Conservation (phyloP, 2,329 filamentous ascomycete genomes). For the Trichoderma sp. region DNA sequence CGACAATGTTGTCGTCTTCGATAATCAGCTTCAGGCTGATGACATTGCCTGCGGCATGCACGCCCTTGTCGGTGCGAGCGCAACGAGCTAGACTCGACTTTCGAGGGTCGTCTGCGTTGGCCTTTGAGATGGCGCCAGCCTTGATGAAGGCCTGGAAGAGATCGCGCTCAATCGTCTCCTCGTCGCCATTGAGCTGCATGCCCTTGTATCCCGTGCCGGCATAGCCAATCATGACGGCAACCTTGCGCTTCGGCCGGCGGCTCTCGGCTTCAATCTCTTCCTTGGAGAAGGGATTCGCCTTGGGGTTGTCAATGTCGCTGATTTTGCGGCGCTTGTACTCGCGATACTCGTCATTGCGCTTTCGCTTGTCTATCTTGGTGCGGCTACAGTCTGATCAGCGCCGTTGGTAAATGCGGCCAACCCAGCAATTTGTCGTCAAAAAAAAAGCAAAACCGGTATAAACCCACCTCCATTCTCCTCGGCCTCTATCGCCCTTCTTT, state of each 20-base stretch:
- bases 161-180: conserved; percentile 95
- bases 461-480: conserved; percentile 30
- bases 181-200: conserved; percentile 80
- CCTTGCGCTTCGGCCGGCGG: conserved; percentile 89
- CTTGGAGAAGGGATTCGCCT: conserved; percentile 53
- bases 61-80: conserved; percentile 94
- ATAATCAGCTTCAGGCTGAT: conserved; percentile 95
- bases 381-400: conserved; percentile 38
- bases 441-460: background rate
- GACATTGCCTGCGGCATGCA: conserved; percentile 93
- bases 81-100: conserved; percentile 94
- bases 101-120: conserved; percentile 93
- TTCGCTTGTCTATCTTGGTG: conserved; percentile 38
- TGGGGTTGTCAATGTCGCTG: conserved; percentile 31
- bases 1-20: conserved; percentile 80
- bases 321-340: conserved; percentile 43
- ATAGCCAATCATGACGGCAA: conserved; percentile 92
- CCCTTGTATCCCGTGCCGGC: conserved; percentile 95
- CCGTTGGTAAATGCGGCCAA: conserved; percentile 27
- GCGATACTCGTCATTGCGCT: conserved; percentile 39
- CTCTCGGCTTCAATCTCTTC: conserved; percentile 87
- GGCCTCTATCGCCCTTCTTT: conserved; percentile 25
- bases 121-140: conserved; percentile 91
- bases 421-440: background rate
- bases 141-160: conserved; percentile 88